A percentile compares a stretch with the other conserved stretches of the same genome.
Evolutionary conservation across 148 eudicot genomes (phyloP).

Genomic region (Vaccinium macrocarpon): DNA sequence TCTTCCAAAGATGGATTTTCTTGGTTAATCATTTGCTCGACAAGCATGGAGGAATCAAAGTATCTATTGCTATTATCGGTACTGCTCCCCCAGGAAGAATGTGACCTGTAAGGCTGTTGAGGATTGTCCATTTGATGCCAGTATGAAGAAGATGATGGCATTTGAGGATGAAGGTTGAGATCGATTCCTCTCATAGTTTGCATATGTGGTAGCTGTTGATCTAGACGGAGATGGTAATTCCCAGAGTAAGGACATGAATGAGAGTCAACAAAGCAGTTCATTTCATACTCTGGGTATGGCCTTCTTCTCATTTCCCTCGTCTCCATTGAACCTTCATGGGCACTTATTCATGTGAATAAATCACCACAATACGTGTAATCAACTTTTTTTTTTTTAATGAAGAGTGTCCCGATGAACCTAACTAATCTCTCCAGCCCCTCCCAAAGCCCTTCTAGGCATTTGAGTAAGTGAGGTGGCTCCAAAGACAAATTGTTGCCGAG

Average conservation of each 20-base stretch:
- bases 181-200: neutral
- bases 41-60: neutral
- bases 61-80: neutral
- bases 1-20: neutral
- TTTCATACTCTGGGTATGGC: neutral
- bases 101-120: neutral
- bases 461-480: too few species aligned
- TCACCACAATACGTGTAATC: neutral
- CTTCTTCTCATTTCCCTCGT: neutral
- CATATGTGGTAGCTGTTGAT: neutral
- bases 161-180: neutral
- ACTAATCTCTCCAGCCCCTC: too few species aligned
- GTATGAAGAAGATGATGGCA: slow-evolving; percentile 9
- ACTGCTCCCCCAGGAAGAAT: neutral
- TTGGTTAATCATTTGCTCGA: neutral
- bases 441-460: too few species aligned
- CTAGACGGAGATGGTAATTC: neutral
- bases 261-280: neutral
- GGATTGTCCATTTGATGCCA: neutral
- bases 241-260: neutral
- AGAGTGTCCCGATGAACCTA: too few species aligned
- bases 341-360: neutral
- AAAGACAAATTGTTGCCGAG: too few species aligned
- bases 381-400: neutral
- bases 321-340: neutral